Evolutionary conservation across 169 alveolate species (phyloP), one percentile per base, ranked within the genome.

Genomic region (Plasmodium inui): DNA sequence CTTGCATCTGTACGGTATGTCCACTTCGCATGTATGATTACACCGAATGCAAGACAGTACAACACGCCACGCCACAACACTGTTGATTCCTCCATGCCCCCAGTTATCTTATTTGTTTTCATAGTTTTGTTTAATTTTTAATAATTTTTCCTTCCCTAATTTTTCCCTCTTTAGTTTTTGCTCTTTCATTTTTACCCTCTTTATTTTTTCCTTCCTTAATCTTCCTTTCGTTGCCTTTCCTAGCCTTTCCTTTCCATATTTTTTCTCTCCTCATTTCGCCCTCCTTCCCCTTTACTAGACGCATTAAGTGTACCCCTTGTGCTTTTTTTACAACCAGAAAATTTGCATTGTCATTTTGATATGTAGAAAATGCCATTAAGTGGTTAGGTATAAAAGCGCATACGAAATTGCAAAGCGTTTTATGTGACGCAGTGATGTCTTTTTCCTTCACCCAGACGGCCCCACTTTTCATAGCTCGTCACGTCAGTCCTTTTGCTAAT

Each of bases 61-160:
- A 50, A 46, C 57, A 46, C 57, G 19, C 57, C 57, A 12, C 6
- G 19, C 61, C 61, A 50, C 61, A 50, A 50, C 61, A 17, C 61
- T 50, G 61, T 50, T 50, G 19, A 9, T 17, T 50, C 61, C 61
- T 0, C 26, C 61, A 6, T 3, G 1, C n/a, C 1, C 67, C 17
- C 57, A 14, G 9, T 79, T 19, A 37, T 39, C 17, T 79, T 30
- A 79, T 79, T 79, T 79, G 71, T 14, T 79, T 79, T 12, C 32
- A 32, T 22, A 39, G 17, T 44, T 79, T 79, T 79, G 84, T 79
- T 39, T 44, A 79, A 79, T 79, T 79, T 79, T 79, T 41, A 79
- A 78, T 28, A 74, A 28, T 74, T 74, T 74, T 74, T 12, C 50
- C 50, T 10, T 76, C 50, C 26, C 19, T 3, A 37, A 3, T 76